Evolutionary conservation across 108 stramenopile genomes (phyloP).

Genomic region (Cylindrotheca fusiformis): DNA sequence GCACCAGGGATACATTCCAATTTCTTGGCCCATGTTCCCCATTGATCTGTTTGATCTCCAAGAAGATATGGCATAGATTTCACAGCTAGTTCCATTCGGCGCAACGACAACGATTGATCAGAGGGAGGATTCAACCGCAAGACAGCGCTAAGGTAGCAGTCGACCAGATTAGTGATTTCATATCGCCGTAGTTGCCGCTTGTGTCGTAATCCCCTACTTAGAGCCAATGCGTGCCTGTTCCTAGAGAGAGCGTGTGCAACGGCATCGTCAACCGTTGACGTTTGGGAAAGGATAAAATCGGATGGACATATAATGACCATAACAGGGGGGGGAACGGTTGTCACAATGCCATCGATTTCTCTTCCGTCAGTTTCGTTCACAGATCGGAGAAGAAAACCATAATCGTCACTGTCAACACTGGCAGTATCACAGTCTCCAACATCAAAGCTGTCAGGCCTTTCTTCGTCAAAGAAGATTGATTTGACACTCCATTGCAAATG

Average conservation of each 20-base stretch:
- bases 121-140: conserved; percentile 27
- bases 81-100: conserved; percentile 70
- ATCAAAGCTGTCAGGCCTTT: neutral
- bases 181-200: conserved; percentile 52
- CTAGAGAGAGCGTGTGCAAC: conserved; percentile 53
- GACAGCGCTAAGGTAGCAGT: conserved; percentile 58
- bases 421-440: conserved; percentile 22
- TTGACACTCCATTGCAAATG: conserved; percentile 71
- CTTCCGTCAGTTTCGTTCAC: conserved; percentile 9
- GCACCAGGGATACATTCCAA: conserved; percentile 69
- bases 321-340: conserved; percentile 42
- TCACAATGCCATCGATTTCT: conserved; percentile 19
- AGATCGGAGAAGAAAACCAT: conserved; percentile 57
- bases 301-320: conserved; percentile 49
- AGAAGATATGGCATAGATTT: conserved; percentile 64
- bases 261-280: conserved; percentile 74
- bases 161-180: conserved; percentile 46
- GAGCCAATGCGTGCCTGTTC: conserved; percentile 54
- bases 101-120: conserved; percentile 43
- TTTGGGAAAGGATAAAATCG: conserved; percentile 48
- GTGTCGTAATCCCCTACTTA: conserved; percentile 56
- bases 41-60: conserved; percentile 59
- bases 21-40: conserved; percentile 67
- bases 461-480: conserved; percentile 26
- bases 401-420: conserved; percentile 74